phyloP scores from a whole-genome alignment of 805 yeast species.

The Jamesozyma piceae region DNA sequence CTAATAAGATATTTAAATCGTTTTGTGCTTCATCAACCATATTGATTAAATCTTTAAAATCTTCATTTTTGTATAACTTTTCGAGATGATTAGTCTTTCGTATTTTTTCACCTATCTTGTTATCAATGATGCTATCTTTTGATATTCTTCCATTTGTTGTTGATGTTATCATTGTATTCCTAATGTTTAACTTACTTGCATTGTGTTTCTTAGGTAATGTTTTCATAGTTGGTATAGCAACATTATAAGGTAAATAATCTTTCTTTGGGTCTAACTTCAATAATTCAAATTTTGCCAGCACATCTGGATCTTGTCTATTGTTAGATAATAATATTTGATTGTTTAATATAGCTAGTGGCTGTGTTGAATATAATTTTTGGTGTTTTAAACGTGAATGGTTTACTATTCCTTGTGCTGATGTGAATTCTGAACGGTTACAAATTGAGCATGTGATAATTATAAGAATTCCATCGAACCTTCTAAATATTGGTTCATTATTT shows the following conservation, averaged over 20 bases:
- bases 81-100: conserved; percentile 12
- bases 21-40: conserved; percentile 25
- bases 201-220: not conserved
- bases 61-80: conserved; percentile 21
- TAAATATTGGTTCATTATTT: conserved; percentile 43
- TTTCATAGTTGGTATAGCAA: conserved; percentile 18
- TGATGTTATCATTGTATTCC: not conserved
- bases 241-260: conserved; percentile 22
- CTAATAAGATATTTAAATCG: conserved; percentile 20
- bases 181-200: not conserved
- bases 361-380: conserved; percentile 57
- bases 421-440: conserved; percentile 61
- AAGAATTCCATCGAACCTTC: conserved; percentile 60
- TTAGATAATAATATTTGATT: conserved; percentile 46
- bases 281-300: conserved; percentile 21
- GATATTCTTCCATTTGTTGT: not conserved
- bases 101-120: not conserved
- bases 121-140: not conserved
- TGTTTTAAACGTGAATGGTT: conserved; percentile 73
- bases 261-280: conserved; percentile 19
- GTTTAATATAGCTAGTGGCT: conserved; percentile 61
- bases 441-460: conserved; percentile 60
- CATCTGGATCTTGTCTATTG: conserved; percentile 19
- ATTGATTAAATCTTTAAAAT: conserved; percentile 21
- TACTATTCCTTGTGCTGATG: conserved; percentile 71